Evolutionary conservation across 352 stramenopile genomes (phyloP), one percentile per base, ranked within the genome.

Genomic region (Pythium utonaiense): DNA sequence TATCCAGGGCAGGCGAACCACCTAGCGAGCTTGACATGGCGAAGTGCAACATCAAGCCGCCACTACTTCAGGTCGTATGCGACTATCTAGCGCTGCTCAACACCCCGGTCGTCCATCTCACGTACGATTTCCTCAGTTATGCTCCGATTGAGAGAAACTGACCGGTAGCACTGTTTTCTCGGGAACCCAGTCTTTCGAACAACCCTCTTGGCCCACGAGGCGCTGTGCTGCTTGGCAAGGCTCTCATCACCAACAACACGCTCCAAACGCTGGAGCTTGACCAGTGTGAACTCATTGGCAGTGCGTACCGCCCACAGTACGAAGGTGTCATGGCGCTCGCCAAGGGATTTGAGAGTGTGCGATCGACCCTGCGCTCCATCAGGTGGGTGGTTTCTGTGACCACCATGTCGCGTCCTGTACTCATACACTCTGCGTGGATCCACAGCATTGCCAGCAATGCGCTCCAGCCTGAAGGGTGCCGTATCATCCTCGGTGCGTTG

Each of bases 241-340:
- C 80, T 7, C 64, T 91, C 14, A 50, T 88, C 45, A 88, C 75
- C 22, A 91, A 91, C 69, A 83, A 85, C 42, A 67, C 69, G 14
- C 27, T 91, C 16, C 71, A 89, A 17, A 69, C 82, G 24, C 61
- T 91, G n/a, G 71, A 86, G 30, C 54, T 91, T 6, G 70, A 81
- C 21, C 33, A 66, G 1, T 88, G 76, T 19, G 75, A 85, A 1
- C 70, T 89, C 36, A 58, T 76, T 16, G 77, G 78, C 0, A 89
- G 67, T 45, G 56, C 67, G 28, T 85, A 86, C 33, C 77, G 80
- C 1, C 78, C 78, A 13, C 62, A 80, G 25, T 62, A 76, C 45
- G 66, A 77, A 17, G 80, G 80, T 1, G 47, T 91, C 28, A 67
- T 73, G 25, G 42, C 71, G 24, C 66, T 91, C 21, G 75, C 77